phyloP scores from a whole-genome alignment of 2,329 filamentous ascomycete species.

The Colletotrichum coccodes region DNA sequence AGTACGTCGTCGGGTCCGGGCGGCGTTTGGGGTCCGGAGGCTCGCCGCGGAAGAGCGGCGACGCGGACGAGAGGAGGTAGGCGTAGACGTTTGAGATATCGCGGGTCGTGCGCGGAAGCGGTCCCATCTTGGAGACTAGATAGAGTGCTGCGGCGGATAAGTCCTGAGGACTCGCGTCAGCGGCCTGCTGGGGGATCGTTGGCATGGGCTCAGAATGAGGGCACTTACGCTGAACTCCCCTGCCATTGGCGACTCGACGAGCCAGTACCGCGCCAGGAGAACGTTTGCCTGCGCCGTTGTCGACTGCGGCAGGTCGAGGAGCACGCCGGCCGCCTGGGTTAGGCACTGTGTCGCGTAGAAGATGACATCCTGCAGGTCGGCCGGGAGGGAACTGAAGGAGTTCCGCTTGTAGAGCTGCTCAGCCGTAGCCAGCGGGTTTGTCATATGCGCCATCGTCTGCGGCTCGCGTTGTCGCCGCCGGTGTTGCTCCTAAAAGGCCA shows the following conservation, averaged over 20 bases:
- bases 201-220: not conserved
- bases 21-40: constrained; percentile 41
- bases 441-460: constrained; percentile 38
- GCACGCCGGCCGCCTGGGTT: constrained; percentile 81
- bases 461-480: not conserved
- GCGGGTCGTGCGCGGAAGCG: constrained; percentile 78
- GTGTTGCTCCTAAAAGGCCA: not conserved
- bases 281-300: constrained; percentile 88
- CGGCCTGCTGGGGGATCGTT: not conserved
- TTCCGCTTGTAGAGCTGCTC: constrained; percentile 72
- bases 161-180: constrained; percentile 62
- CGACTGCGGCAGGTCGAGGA: constrained; percentile 86
- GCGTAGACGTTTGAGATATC: constrained; percentile 87
- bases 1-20: constrained; percentile 64
- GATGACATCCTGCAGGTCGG: constrained; percentile 76
- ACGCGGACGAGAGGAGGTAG: constrained; percentile 76
- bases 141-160: constrained; percentile 85
- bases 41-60: constrained; percentile 61
- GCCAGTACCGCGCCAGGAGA: constrained; percentile 83
- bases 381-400: constrained; percentile 68
- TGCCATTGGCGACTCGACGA: constrained; percentile 65
- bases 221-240: constrained; percentile 65
- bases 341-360: constrained; percentile 78
- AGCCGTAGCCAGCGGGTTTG: constrained; percentile 78
- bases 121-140: constrained; percentile 84